phyloP scores from a whole-genome alignment of 2,329 filamentous ascomycete genomes.

The Amylocarpus encephaloides region DNA sequence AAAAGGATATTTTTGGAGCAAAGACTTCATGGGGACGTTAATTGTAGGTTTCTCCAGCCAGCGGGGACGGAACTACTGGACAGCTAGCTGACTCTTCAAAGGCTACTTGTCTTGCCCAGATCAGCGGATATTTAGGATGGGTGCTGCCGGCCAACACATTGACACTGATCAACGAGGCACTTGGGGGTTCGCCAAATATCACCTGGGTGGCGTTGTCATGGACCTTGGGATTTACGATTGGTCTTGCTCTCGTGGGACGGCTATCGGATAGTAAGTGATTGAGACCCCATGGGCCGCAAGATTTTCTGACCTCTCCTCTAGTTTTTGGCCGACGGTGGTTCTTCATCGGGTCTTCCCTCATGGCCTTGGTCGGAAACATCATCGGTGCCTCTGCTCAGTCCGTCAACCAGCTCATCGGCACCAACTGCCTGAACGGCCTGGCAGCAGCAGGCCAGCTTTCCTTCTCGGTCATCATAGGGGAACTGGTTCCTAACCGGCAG shows the following conservation, averaged over 20 bases:
- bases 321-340: conserved; percentile 39
- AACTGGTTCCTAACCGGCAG: conserved; percentile 39
- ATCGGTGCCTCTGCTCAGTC: conserved; percentile 33
- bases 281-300: not conserved
- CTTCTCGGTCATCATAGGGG: conserved; percentile 38
- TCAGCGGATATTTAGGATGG: conserved; percentile 23
- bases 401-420: conserved; percentile 35
- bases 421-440: conserved; percentile 35
- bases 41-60: conserved; percentile 6
- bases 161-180: conserved; percentile 17
- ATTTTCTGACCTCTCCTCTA: not conserved
- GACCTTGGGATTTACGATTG: conserved; percentile 36
- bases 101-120: conserved; percentile 24
- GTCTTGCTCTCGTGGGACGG: conserved; percentile 37
- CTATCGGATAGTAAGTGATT: conserved; percentile 32
- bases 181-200: conserved; percentile 20
- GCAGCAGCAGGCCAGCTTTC: conserved; percentile 37
- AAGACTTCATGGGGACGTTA: conserved; percentile 17
- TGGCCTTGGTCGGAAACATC: conserved; percentile 36
- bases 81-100: not conserved
- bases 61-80: not conserved
- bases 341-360: conserved; percentile 28
- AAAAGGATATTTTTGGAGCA: conserved; percentile 14
- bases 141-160: conserved; percentile 22
- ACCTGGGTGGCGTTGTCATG: conserved; percentile 25